Conservation (phyloP, 495 filamentous ascomycete genomes). For the Penicillium angulare region DNA sequence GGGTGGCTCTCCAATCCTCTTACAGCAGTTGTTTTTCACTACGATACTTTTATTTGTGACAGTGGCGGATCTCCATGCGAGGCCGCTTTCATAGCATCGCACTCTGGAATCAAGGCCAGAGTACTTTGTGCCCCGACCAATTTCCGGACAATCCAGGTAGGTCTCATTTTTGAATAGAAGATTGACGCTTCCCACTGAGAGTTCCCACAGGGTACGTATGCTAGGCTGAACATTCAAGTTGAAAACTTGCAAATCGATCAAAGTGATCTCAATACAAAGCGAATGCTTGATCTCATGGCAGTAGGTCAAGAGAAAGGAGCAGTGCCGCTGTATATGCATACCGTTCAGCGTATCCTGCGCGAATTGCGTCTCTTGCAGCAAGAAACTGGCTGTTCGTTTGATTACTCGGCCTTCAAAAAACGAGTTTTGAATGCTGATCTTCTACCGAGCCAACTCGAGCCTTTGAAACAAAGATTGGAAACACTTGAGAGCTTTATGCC, state of each 20-base stretch:
- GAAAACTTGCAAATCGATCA: slow-evolving; percentile 56
- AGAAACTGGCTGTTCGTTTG: slow-evolving; percentile 36
- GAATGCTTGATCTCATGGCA: slow-evolving; percentile 69
- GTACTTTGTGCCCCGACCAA: slow-evolving; percentile 66
- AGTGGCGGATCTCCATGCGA: slow-evolving; percentile 57
- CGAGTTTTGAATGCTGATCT: slow-evolving; percentile 35
- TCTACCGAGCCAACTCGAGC: slow-evolving; percentile 42
- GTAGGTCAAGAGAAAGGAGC: slow-evolving; percentile 42
- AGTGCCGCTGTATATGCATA: slow-evolving; percentile 63
- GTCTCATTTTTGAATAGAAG: not conserved
- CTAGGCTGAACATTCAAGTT: slow-evolving; percentile 23
- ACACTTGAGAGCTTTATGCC: slow-evolving; percentile 58
- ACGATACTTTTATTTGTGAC: slow-evolving; percentile 56
- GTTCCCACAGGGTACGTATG: not conserved
- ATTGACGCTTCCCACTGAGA: not conserved
- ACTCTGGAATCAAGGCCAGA: slow-evolving; percentile 48
- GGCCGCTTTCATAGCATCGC: slow-evolving; percentile 60
- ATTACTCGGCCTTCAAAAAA: slow-evolving; percentile 52
- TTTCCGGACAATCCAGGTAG: slow-evolving; percentile 41
- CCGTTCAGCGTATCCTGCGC: slow-evolving; percentile 56
- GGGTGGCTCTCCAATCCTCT: slow-evolving; percentile 48
- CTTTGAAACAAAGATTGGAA: slow-evolving; percentile 56
- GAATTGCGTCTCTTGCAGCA: slow-evolving; percentile 54
- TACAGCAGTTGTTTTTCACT: slow-evolving; percentile 66
- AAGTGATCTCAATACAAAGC: slow-evolving; percentile 57